These are phyloP conservation scores for Penicillium sp. DNA, from an alignment of 2,329 filamentous ascomycete species.

Conservation along the genomic window DNA sequence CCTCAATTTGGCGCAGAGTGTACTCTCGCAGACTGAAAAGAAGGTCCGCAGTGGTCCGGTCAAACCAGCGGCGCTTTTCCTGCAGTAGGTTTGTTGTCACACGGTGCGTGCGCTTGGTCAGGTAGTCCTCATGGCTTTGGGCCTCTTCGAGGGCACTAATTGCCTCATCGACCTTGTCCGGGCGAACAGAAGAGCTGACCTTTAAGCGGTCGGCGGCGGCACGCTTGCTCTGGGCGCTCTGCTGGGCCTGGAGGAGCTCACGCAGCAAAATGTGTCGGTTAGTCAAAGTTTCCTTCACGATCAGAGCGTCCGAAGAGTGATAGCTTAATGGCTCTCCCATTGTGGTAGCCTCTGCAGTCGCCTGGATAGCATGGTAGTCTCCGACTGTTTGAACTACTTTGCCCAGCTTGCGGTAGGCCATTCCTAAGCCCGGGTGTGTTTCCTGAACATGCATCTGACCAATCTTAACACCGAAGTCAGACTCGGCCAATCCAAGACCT, in stretches of 20 bases:
- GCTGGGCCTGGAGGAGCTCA: slow-evolving; percentile 89
- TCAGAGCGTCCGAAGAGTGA: slow-evolving; percentile 92
- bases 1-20: slow-evolving; percentile 91
- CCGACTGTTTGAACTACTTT: slow-evolving; percentile 91
- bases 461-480: slow-evolving; percentile 90
- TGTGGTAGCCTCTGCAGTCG: slow-evolving; percentile 93
- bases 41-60: slow-evolving; percentile 81
- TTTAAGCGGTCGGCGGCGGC: slow-evolving; percentile 88
- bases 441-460: slow-evolving; percentile 87
- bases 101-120: slow-evolving; percentile 82
- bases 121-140: slow-evolving; percentile 75
- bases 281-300: slow-evolving; percentile 96
- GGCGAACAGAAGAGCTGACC: slow-evolving; percentile 79
- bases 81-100: slow-evolving; percentile 87
- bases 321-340: slow-evolving; percentile 93
- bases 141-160: slow-evolving; percentile 89
- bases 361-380: slow-evolving; percentile 94
- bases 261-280: slow-evolving; percentile 96
- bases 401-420: slow-evolving; percentile 92
- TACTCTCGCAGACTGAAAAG: slow-evolving; percentile 86
- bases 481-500: slow-evolving; percentile 91
- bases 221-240: slow-evolving; percentile 78
- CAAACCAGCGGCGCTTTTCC: slow-evolving; percentile 90
- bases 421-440: slow-evolving; percentile 81
- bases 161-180: slow-evolving; percentile 98